These are phyloP conservation scores for Lactifluus subvellereus DNA, from an alignment of 768 basidiomycete genomes.

Conservation along the genomic window DNA sequence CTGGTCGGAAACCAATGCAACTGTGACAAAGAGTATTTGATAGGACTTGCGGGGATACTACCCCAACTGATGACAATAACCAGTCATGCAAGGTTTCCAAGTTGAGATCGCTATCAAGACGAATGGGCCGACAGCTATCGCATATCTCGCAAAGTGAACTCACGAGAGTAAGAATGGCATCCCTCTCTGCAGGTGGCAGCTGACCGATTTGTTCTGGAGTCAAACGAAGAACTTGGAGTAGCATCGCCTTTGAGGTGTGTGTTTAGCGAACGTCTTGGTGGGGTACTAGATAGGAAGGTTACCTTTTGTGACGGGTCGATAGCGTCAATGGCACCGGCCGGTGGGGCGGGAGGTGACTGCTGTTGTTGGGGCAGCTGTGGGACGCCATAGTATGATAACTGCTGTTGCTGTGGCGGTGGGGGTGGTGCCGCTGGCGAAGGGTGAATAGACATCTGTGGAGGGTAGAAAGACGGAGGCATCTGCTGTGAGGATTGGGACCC, in stretches of 20 bases:
- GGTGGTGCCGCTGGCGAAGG: constrained; percentile 32
- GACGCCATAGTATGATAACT: constrained; percentile 18
- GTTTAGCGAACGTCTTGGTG: background rate
- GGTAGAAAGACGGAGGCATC: constrained; percentile 24
- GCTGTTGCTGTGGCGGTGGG: constrained; percentile 32
- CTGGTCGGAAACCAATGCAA: background rate
- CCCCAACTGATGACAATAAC: background rate
- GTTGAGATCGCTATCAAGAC: constrained; percentile 16
- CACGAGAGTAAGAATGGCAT: constrained; percentile 47
- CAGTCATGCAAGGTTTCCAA: constrained; percentile 18
- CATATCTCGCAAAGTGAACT: background rate
- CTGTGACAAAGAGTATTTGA: background rate
- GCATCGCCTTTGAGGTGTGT: constrained; percentile 52
- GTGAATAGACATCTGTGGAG: constrained; percentile 29
- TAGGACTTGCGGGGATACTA: background rate
- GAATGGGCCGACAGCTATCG: background rate
- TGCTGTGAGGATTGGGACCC: constrained; percentile 24
- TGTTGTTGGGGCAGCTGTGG: constrained; percentile 32
- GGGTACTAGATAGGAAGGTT: constrained; percentile 6
- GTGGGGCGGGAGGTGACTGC: constrained; percentile 33
- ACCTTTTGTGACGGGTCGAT: constrained; percentile 25
- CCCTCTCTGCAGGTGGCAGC: constrained; percentile 70
- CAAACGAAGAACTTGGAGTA: constrained; percentile 80
- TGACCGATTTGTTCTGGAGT: constrained; percentile 79
- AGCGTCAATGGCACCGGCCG: constrained; percentile 26